Conservation (phyloP, 78 protist species). For the Chrysochromulina tobinii region DNA sequence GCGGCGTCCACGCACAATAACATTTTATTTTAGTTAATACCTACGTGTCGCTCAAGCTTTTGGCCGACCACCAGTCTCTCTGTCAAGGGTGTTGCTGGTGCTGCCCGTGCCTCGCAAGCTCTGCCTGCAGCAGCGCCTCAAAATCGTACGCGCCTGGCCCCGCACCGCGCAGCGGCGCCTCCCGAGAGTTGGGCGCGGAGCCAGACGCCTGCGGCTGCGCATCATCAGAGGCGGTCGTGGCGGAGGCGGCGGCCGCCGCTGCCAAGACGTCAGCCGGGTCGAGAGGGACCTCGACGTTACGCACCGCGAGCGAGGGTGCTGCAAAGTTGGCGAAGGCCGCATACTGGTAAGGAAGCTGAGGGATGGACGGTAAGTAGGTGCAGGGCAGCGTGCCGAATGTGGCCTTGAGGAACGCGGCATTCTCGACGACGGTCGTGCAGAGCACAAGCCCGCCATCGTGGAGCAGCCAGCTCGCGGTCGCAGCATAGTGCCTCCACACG, state of each 20-base stretch:
- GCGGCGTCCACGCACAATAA: no score
- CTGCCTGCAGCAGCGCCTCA: not conserved
- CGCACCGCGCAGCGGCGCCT: not conserved
- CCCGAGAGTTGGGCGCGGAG: no score
- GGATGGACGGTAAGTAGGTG: conserved; percentile 50
- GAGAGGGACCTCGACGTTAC: not conserved
- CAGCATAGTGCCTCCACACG: conserved; percentile 46
- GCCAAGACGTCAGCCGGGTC: not conserved
- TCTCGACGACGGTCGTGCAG: conserved; percentile 46
- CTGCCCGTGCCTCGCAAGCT: not conserved
- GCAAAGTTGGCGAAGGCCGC: not conserved
- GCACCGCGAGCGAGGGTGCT: not conserved
- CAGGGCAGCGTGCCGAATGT: not conserved
- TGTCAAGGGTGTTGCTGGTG: no score
- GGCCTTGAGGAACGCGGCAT: conserved; percentile 21
- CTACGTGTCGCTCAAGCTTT: no score
- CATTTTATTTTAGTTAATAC: no score
- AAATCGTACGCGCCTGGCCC: not conserved
- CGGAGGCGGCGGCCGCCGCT: not conserved
- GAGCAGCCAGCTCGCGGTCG: not conserved
- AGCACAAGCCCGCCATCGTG: conserved; percentile 17
- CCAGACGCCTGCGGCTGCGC: no score
- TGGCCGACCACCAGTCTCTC: no score
- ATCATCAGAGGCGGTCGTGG: not conserved
- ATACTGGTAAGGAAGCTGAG: conserved; percentile 60